Conservation (phyloP, 176 grass and related monocot genomes). For the Miscanthus lutarioriparius region DNA sequence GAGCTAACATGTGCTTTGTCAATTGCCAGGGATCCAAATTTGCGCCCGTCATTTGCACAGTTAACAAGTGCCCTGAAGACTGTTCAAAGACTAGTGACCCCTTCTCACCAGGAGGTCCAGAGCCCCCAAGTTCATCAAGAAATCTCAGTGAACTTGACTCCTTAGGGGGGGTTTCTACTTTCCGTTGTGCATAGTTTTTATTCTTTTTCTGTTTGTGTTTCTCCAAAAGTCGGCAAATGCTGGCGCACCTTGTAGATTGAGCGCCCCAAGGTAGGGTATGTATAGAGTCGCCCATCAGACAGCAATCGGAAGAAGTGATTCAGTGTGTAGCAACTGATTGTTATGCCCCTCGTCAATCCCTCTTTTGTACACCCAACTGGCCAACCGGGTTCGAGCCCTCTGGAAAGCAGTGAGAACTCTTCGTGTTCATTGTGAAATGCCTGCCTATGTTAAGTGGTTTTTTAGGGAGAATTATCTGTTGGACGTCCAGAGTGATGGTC, state of each 20-base stretch:
- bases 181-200: conserved; percentile 26
- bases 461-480: too few relatives aligned
- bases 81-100: conserved; percentile 70
- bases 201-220: conserved; percentile 36
- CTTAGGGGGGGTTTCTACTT: conserved; percentile 25
- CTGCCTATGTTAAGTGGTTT: not conserved
- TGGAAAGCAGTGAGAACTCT: conserved; percentile 63
- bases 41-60: conserved; percentile 86
- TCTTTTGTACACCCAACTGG: conserved; percentile 24
- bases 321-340: conserved; percentile 23
- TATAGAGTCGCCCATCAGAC: conserved; percentile 46
- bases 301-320: conserved; percentile 32
- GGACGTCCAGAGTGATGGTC: too few relatives aligned
- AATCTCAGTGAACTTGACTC: conserved; percentile 90
- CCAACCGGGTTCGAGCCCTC: conserved; percentile 43
- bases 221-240: conserved; percentile 43
- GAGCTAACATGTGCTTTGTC: conserved; percentile 5
- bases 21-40: conserved; percentile 67
- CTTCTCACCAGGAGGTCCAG: conserved; percentile 68
- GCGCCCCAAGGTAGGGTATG: conserved; percentile 49
- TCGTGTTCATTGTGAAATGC: not conserved
- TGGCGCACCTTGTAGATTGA: too few relatives aligned
- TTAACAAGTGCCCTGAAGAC: conserved; percentile 75
- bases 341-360: not conserved
- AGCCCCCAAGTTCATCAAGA: conserved; percentile 70